Evolutionary conservation across 768 basidiomycete species (phyloP).

Genomic region (Mrakia gelida): DNA sequence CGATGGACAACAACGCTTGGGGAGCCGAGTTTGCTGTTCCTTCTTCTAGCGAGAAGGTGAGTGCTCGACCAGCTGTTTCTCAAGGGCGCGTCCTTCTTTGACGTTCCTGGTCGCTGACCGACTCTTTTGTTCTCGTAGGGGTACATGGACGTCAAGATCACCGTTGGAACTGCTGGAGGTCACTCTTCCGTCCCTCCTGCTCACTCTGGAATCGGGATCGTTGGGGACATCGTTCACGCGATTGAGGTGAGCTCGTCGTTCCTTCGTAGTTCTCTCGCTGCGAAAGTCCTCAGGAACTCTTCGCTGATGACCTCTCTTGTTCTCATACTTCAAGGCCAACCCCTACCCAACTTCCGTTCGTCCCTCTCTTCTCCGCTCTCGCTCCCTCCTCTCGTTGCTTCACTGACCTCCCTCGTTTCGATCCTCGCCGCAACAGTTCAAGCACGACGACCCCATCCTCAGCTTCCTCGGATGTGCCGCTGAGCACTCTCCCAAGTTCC

Average conservation of each 20-base stretch:
- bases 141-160: slow-evolving; percentile 41
- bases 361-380: no score
- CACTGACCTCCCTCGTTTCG: no score
- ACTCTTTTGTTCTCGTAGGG: slow-evolving; percentile 1
- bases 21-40: slow-evolving; percentile 40
- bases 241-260: slow-evolving; percentile 14
- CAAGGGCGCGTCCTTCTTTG: background rate
- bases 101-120: background rate
- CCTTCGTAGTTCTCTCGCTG: no score
- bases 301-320: no score
- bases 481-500: slow-evolving; percentile 38
- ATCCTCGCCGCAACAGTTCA: slow-evolving; percentile 25
- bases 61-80: no score
- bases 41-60: slow-evolving; percentile 40
- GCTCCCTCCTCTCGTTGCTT: no score
- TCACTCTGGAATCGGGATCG: slow-evolving; percentile 41
- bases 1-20: slow-evolving; percentile 28
- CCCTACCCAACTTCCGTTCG: slow-evolving; percentile 37
- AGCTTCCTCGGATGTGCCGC: slow-evolving; percentile 39
- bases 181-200: slow-evolving; percentile 42
- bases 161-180: slow-evolving; percentile 42
- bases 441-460: slow-evolving; percentile 39
- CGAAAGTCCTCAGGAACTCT: no score
- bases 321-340: slow-evolving; percentile 33
- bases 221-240: slow-evolving; percentile 37